Evolutionary conservation across 768 basidiomycete species (phyloP), one percentile per base, ranked within the genome.

Genomic region (Tylopilus subfusipes): DNA sequence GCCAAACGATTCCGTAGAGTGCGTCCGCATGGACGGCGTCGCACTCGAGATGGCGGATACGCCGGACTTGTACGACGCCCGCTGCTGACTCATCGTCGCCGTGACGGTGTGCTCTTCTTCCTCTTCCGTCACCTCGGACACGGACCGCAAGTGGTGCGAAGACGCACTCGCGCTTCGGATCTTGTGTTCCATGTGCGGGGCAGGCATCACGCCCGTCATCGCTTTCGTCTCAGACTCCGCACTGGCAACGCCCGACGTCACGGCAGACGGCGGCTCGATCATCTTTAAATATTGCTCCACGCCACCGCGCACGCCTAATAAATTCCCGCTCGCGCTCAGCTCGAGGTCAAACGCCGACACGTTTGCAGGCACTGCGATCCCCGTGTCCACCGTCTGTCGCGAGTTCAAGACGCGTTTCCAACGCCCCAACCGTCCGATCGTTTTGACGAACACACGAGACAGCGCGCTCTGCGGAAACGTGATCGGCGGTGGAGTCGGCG

Each of bases 361-460:
- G 54, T 81, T 82, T n/a, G 71, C 65, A 19, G 72, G 66, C 4
- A 72, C 55, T 1, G 70, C 68, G 12, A 73, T 67, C 8, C 71
- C 72, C 19, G 76, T 71, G 33, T 72, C 70, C 36, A 72, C 58
- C 19, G 69, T 60, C 22, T 68, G 66, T 6, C 78, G 68, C 33
- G 75, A 71, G 59, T 88, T 84, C 48, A 93, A 68, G 27, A 89
- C 90, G 7, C 92, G 83, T 63, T 80, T 88, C 88, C 92, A 88
- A 11, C 88, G 76, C 2, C 92, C 92, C 18, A 95, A 72, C 6
- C 88, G 80, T 5, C 92, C 90, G 27, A 93, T 84, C 3, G 92
- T 92, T 70, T 84, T 87, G 50, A 89, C 85, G 44, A 94, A 81
- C 12, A 81, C 88, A 1, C 90, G 80, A 0, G 88, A 90, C 16